phyloP scores from a whole-genome alignment of 768 basidiomycete genomes.

The Kondoa subrosea region DNA sequence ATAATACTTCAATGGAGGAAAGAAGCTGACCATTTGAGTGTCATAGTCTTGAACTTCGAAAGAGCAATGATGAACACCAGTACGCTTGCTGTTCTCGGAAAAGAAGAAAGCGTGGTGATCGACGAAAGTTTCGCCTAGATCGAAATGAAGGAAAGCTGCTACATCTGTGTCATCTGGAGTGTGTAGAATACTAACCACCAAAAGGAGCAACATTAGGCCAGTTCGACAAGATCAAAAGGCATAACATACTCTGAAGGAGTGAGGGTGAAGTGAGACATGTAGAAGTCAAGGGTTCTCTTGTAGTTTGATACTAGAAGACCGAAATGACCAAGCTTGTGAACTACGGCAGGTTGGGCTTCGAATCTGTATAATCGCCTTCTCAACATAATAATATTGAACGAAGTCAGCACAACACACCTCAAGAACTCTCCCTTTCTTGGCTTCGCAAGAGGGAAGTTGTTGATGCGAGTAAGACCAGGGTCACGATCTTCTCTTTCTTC shows the following conservation, averaged over 20 bases:
- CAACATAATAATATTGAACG: no score
- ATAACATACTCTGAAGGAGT: conserved; percentile 10
- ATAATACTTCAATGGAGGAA: not conserved
- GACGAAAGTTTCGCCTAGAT: conserved; percentile 10
- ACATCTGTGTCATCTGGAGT: conserved; percentile 8
- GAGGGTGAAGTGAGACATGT: conserved; percentile 9
- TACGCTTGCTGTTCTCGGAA: conserved; percentile 9
- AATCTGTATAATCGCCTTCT: no score
- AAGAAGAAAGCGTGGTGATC: conserved; percentile 17
- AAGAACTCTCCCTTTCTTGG: conserved; percentile 11
- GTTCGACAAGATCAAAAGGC: no score
- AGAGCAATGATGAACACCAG: conserved; percentile 12
- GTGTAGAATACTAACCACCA: conserved; percentile 1
- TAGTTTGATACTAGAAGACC: conserved; percentile 11
- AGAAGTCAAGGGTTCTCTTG: conserved; percentile 11
- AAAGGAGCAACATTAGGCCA: not conserved
- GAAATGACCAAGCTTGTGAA: conserved; percentile 14
- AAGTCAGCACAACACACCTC: no score
- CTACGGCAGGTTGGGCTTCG: conserved; percentile 5
- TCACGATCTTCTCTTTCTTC: conserved; percentile 1
- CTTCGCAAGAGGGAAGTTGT: conserved; percentile 12
- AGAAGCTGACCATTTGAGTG: conserved; percentile 10
- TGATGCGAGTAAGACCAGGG: conserved; percentile 1
- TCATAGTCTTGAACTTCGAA: conserved; percentile 14
- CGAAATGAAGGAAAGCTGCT: conserved; percentile 13